These are phyloP conservation scores for Scedosporium apiospermum DNA, from an alignment of 2,329 filamentous ascomycete genomes.

Conservation along the genomic window DNA sequence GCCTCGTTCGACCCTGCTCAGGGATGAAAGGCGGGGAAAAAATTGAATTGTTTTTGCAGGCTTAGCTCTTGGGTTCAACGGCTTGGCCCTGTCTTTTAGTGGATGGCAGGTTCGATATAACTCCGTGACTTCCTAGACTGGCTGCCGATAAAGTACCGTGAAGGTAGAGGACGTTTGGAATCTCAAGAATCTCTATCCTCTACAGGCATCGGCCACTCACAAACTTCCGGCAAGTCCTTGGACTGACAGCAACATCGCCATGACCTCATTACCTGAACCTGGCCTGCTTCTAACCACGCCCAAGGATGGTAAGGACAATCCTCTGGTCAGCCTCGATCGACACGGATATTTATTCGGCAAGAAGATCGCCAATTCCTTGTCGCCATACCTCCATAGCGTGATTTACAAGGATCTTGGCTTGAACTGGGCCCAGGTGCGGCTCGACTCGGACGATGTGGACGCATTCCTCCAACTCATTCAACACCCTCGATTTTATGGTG, in stretches of 20 bases:
- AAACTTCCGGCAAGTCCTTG: not conserved
- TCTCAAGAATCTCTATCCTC: no score
- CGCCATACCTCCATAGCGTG: conserved; percentile 42
- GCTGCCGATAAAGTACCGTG: no score
- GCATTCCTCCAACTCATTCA: conserved; percentile 41
- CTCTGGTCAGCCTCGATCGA: conserved; percentile 22
- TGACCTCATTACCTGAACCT: not conserved
- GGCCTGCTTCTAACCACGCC: not conserved
- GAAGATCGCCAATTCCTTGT: conserved; percentile 45
- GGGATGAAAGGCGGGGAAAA: no score
- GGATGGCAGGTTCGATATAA: no score
- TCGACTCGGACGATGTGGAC: conserved; percentile 41
- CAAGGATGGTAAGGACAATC: conserved; percentile 7
- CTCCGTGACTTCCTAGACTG: no score
- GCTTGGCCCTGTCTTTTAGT: no score
- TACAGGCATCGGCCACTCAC: no score
- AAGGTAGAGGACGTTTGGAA: no score
- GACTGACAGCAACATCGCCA: not conserved
- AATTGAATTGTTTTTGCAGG: no score
- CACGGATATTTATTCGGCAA: conserved; percentile 49
- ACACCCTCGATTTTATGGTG: conserved; percentile 53
- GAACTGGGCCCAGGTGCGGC: conserved; percentile 40
- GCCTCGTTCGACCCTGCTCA: not conserved
- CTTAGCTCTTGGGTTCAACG: no score
- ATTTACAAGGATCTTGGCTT: conserved; percentile 42